Evolutionary conservation across 495 filamentous ascomycete species (phyloP).

Genomic region (Apodospora peruviana): DNA sequence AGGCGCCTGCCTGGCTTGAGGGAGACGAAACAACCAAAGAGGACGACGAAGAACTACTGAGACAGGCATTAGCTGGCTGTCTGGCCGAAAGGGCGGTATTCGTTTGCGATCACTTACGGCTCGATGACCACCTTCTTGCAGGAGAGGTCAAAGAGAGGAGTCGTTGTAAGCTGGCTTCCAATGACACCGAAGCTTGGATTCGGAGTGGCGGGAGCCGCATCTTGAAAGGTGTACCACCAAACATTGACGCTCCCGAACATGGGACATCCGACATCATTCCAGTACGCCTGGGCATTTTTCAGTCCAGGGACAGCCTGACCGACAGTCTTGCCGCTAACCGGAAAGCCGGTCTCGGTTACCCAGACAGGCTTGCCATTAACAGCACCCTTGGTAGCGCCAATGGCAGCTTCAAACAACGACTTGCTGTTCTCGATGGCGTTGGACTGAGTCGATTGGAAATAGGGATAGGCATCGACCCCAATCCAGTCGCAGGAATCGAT

Average conservation of each 20-base stretch:
- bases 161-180: constrained; percentile 40
- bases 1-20: background rate
- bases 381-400: constrained; percentile 50
- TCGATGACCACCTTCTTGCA: constrained; percentile 30
- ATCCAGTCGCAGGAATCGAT: constrained; percentile 68
- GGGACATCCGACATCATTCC: constrained; percentile 70
- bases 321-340: constrained; percentile 57
- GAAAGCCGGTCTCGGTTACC: constrained; percentile 90
- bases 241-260: constrained; percentile 63
- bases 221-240: constrained; percentile 74
- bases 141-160: constrained; percentile 57
- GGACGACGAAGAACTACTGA: too few species aligned
- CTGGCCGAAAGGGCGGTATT: background rate
- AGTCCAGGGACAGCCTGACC: constrained; percentile 57
- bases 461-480: constrained; percentile 71
- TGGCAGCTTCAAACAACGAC: constrained; percentile 57
- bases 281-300: constrained; percentile 73
- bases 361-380: constrained; percentile 68
- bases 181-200: constrained; percentile 66
- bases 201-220: constrained; percentile 49
- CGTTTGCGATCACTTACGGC: background rate
- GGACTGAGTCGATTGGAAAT: constrained; percentile 59
- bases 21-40: too few species aligned
- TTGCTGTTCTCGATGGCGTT: constrained; percentile 61
- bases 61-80: too few species aligned